Base-by-base conservation (phyloP, 2,329 filamentous ascomycete genomes). In the Boeremia lycopersici region DNA sequence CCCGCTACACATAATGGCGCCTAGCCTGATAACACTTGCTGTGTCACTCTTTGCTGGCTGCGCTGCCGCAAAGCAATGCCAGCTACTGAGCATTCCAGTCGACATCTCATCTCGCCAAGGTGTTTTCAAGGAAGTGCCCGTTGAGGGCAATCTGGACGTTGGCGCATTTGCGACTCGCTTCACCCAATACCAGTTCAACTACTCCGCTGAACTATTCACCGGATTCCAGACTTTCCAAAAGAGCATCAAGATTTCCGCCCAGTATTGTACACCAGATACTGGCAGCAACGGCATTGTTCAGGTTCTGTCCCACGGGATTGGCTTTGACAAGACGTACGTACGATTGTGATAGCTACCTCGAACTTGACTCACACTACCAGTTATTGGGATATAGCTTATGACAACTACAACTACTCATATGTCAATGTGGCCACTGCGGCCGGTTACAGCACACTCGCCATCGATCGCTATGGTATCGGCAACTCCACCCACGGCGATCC, bases 401-500 rank as follows among this genome's bases (percentile, higher is more conserved):
- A 84, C 67, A 75, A 81, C 63, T 82, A 79, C 76, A 84, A 86
- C 67, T 88, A 89, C 75, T 85, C 81, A 65, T 89, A 89, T 68
- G 78, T 84, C 26, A 76, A 82, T 41, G 72, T 73, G 11, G 86
- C 86, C 2, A 77, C 86, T 2, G 60, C 77, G 8, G 77, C 81
- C 34, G 82, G 82, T 35, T 88, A 84, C 75, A 83, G 81, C 29
- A 87, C 85, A 2, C 79, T 89, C 40, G 74, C 79, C 9, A 86
- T 81, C 72, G 86, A 89, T 71, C 84, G 86, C 15, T 79, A 87
- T 6, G 86, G 86, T 29, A 79, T 87, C 36, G 85, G 82, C 35
- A 74, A 77, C 53, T 87, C 84, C 1, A 81, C 81, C 4, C 84
- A 82, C 63, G 84, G 82, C 43, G 81, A 88, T 39, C 80, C 86